phyloP scores from a whole-genome alignment of 768 basidiomycete species.

The Leccinum subgranulosum region DNA sequence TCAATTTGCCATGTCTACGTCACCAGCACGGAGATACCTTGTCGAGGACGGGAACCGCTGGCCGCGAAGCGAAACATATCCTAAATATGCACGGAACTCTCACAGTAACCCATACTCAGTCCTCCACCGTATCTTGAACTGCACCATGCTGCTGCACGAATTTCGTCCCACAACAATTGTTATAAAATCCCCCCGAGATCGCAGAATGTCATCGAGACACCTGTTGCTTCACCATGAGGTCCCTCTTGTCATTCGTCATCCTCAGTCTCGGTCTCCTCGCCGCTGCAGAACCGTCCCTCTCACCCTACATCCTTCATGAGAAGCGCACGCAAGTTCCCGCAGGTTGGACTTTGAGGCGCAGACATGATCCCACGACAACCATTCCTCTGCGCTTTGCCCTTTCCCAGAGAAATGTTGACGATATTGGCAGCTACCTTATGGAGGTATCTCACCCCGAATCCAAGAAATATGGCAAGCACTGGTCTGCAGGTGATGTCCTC shows the following conservation, averaged over 20 bases:
- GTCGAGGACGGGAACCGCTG: neutral
- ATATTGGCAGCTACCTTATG: constrained; percentile 27
- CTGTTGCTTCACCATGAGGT: constrained; percentile 10
- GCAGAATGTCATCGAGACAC: neutral
- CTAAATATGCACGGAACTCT: constrained; percentile 5
- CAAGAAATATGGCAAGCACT: constrained; percentile 32
- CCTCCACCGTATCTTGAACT: neutral
- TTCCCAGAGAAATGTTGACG: constrained; percentile 30
- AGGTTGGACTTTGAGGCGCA: constrained; percentile 37
- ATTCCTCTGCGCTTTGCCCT: constrained; percentile 33
- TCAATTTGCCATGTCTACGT: neutral
- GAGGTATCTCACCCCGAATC: constrained; percentile 35
- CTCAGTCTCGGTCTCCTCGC: constrained; percentile 18
- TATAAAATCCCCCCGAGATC: constrained; percentile 7
- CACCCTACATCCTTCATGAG: constrained; percentile 36
- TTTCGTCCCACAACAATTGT: constrained; percentile 7
- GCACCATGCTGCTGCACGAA: constrained; percentile 8
- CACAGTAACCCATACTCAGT: neutral
- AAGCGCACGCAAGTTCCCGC: constrained; percentile 33
- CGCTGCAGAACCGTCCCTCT: constrained; percentile 16
- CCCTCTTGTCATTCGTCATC: constrained; percentile 13
- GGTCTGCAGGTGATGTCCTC: constrained; percentile 25
- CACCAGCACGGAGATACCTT: no score
- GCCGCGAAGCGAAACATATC: neutral
- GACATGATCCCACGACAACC: constrained; percentile 30